These are phyloP conservation scores for Inga laurina DNA, from an alignment of 306 rosid genomes.

Conservation along the genomic window DNA sequence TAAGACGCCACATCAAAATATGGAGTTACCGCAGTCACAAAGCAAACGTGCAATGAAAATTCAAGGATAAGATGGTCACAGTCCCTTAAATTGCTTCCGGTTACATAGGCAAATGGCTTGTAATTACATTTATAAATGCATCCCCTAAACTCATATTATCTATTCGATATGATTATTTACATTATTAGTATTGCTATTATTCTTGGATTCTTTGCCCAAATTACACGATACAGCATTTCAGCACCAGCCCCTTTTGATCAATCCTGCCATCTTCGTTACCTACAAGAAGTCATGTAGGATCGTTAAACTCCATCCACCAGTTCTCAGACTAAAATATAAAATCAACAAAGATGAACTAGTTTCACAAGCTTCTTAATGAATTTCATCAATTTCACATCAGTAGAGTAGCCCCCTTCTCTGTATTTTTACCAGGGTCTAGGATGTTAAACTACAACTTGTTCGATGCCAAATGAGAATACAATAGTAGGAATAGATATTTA, in stretches of 20 bases:
- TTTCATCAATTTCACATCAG: background rate
- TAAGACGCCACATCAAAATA: constrained; percentile 28
- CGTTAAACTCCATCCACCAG: constrained; percentile 28
- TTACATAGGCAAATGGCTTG: constrained; percentile 37
- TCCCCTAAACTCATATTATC: constrained; percentile 44
- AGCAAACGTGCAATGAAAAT: constrained; percentile 21
- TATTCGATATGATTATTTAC: constrained; percentile 51
- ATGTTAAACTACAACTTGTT: background rate
- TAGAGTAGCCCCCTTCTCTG: background rate
- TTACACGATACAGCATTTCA: constrained; percentile 84
- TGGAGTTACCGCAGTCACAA: constrained; percentile 22
- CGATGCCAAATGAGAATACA: background rate
- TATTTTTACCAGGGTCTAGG: background rate
- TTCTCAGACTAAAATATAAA: constrained; percentile 6
- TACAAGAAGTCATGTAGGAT: constrained; percentile 32
- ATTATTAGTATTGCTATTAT: constrained; percentile 30
- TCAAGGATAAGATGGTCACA: constrained; percentile 20
- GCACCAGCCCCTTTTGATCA: constrained; percentile 88
- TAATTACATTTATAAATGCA: constrained; percentile 48
- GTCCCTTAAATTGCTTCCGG: constrained; percentile 42
- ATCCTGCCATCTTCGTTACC: constrained; percentile 89
- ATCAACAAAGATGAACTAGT: background rate
- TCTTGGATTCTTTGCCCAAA: constrained; percentile 42
- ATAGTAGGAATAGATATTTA: background rate
- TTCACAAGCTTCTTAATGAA: background rate